Conservation (phyloP, 345 rosid species). For the Hibiscus trionum region DNA sequence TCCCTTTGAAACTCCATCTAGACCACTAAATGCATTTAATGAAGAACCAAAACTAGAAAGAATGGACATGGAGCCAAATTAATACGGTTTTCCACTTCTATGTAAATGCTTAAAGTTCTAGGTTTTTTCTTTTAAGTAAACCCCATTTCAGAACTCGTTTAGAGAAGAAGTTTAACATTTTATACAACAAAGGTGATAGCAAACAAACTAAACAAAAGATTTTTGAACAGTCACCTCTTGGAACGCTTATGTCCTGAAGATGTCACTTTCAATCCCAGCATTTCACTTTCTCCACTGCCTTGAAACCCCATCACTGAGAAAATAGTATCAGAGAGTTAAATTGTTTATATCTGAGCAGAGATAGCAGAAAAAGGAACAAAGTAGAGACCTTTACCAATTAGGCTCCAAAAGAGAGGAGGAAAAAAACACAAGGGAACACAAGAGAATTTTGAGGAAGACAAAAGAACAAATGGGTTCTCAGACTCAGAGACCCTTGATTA, state of each 20-base stretch:
- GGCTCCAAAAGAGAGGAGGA: background rate
- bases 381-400: constrained; percentile 21
- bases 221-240: constrained; percentile 52
- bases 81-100: constrained; percentile 10
- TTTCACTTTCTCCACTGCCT: constrained; percentile 36
- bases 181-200: constrained; percentile 9
- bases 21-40: constrained; percentile 16
- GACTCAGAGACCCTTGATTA: constrained; percentile 10
- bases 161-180: constrained; percentile 6
- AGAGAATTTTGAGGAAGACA: background rate
- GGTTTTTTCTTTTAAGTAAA: constrained; percentile 5
- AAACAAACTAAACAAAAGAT: constrained; percentile 19
- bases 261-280: constrained; percentile 46
- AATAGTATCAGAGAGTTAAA: constrained; percentile 4
- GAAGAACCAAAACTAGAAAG: constrained; percentile 6
- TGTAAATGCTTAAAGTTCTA: constrained; percentile 14
- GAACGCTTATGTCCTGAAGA: constrained; percentile 64
- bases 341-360: background rate
- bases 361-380: background rate
- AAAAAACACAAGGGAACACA: constrained; percentile 15
- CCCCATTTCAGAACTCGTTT: constrained; percentile 18
- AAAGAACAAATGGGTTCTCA: constrained; percentile 15
- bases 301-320: constrained; percentile 48
- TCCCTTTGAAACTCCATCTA: constrained; percentile 13
- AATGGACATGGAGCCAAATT: constrained; percentile 18